Base-by-base conservation (phyloP, 176 grass and related monocot genomes). In the Stipa capillata region DNA sequence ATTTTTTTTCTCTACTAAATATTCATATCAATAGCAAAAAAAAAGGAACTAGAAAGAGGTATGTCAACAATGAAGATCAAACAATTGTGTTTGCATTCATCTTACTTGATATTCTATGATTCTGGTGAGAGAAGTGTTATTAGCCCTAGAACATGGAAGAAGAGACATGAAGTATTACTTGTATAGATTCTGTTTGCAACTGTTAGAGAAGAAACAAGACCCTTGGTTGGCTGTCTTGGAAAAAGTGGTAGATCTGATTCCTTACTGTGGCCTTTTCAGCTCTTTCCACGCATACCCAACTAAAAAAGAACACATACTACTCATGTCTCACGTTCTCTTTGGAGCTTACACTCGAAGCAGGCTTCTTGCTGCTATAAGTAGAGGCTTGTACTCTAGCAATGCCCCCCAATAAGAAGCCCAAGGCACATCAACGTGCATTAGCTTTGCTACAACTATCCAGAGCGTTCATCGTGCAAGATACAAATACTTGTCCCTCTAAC, bases 321-420 rank as follows among this genome's bases (percentile, higher is more conserved):
- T 44, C 76, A 84, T 81, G 81, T 57, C 32, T 54, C 72, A 51
- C 71, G 50, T 65, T 50, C 29, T 84, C 70, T 76, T 74, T 66
- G 84, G 55, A 72, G 67, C 41, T 70, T 43, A 67, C 64, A 73
- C 57, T 64, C 17, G 44, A 37, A 70, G 73, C 68, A 79, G 21
- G 45, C 17, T 72, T 66, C 62, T 29, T 44, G 55, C 18, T 56
- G 24, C 86, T 92, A 92, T 92, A 92, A 86, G 74, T 92, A 85
- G 86, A 85, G 61, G 61, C 44, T 70, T 21, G 24, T 65, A 62
- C 79, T 80, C 76, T 74, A 74, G 56, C 36, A 65, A 27, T 82
- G 59, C 60, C 78, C 66, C 60, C 78, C 66, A 88, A 41, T 74
- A 88, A 85, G 78, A 45, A 88, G 73, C 68, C 45, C 55, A 78